Conservation (phyloP, 495 filamentous ascomycete species). For the Evansstolkia leycettana region DNA sequence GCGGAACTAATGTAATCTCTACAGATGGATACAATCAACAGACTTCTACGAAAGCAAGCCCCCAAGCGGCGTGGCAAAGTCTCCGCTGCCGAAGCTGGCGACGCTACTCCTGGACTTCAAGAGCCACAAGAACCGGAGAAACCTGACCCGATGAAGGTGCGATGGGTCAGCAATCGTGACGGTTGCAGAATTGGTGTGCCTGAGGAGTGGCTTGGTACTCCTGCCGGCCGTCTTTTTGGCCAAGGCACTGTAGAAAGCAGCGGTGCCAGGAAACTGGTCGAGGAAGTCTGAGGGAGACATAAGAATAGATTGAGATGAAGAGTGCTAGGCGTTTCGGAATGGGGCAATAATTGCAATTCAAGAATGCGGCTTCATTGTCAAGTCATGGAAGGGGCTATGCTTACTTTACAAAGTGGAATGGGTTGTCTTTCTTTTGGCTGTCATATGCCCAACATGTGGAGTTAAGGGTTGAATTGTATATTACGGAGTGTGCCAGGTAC, state of each 20-base stretch:
- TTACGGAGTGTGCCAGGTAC: no score
- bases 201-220: slow-evolving; percentile 64
- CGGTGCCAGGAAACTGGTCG: slow-evolving; percentile 30
- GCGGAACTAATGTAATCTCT: no score
- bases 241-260: slow-evolving; percentile 7
- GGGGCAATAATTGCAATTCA: no score
- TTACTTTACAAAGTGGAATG: no score
- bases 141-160: slow-evolving; percentile 55
- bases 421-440: no score
- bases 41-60: slow-evolving; percentile 87
- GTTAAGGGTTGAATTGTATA: no score
- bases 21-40: slow-evolving; percentile 95
- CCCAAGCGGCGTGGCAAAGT: slow-evolving; percentile 61
- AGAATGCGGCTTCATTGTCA: no score
- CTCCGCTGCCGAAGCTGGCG: slow-evolving; percentile 33
- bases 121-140: slow-evolving; percentile 42
- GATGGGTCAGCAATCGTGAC: slow-evolving; percentile 64
- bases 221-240: slow-evolving; percentile 53
- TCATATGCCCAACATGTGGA: no score
- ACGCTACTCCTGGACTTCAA: slow-evolving; percentile 39
- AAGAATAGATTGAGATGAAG: no score
- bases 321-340: no score
- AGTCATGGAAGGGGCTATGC: no score
- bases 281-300: slow-evolving; percentile 24
- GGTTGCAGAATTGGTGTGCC: slow-evolving; percentile 65